These are phyloP conservation scores for Torulaspora indica DNA, from an alignment of 805 yeast species.

Conservation along the genomic window DNA sequence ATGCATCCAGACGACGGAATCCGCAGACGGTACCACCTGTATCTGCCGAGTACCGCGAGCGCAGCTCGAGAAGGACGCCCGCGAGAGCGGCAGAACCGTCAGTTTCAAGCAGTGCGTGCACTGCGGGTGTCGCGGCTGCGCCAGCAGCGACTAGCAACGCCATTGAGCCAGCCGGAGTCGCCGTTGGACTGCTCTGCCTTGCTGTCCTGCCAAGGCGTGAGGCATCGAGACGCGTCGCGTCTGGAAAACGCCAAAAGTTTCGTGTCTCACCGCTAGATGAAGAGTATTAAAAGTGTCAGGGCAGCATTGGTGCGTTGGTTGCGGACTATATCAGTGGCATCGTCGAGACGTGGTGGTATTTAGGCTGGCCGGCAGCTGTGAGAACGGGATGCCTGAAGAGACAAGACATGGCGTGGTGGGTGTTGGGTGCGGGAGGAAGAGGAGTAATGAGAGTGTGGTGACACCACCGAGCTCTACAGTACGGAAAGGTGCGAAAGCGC, in stretches of 20 bases:
- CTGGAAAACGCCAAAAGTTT: conserved; percentile 8
- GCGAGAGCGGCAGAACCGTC: conserved; percentile 18
- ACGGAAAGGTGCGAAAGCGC: conserved; percentile 17
- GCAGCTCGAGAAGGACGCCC: conserved; percentile 39
- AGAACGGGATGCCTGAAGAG: conserved; percentile 2
- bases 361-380: background rate
- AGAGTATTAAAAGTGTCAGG: background rate
- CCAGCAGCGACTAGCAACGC: conserved; percentile 56
- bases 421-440: conserved; percentile 9
- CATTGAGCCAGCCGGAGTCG: background rate
- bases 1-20: conserved; percentile 64
- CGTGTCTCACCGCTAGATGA: conserved; percentile 2
- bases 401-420: background rate
- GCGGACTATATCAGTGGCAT: background rate
- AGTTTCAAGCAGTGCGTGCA: conserved; percentile 57
- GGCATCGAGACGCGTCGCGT: conserved; percentile 10
- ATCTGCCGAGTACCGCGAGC: conserved; percentile 80
- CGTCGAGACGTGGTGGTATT: background rate
- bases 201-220: background rate
- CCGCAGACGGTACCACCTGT: conserved; percentile 64
- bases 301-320: background rate
- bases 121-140: conserved; percentile 85
- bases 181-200: background rate
- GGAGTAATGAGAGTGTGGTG: conserved; percentile 14
- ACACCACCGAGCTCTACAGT: conserved; percentile 33